Base-by-base conservation (phyloP, 2,329 filamentous ascomycete genomes). In the Trichoderma citrinoviride region DNA sequence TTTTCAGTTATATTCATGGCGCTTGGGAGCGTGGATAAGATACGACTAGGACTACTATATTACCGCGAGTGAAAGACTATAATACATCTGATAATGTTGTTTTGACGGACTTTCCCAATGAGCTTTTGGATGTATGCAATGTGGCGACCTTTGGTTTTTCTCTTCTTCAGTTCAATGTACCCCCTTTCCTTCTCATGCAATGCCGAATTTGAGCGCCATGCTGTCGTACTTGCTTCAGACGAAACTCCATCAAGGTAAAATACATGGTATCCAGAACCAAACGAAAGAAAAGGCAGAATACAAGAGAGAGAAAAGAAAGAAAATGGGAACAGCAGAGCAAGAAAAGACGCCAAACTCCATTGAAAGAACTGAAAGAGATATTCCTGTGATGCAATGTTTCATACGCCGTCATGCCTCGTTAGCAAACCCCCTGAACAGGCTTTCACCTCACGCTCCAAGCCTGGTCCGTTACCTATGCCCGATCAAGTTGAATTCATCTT, bases 401-500 rank as follows among this genome's bases (percentile, higher is more conserved):
- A n/a, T 57, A 37, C 33, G 41, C 50, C 53, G 21, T 56, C 21
- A 50, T 61, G 27, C 40, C 27, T 62, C 41, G n/a, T 37, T 23
- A 46, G n/a, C 17, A 4, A 8, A 21, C 10, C n/a, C 40, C 41
- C 15, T 53, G 2, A 46, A 10, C 3, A 25, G 21, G 40, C 17
- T 46, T 15, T 37, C 27, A n/a, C n/a, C 15, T 55, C 23, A 17
- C 7, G 4, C 14, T 6, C 37, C 40, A 29, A 21, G 27, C 17
- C n/a, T 15, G n/a, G 27, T 27, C 19, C 55, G 66, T 77, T 73
- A 83, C 63, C 80, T 73, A 69, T 85, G 82, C 27, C 82, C 82
- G 67, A 83, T 76, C 21, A 85, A 75, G 49, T 80, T 71, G 60
- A 86, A 78, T 33, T 84, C 80, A 41, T 83, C 79, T 27, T 84